Percentiles rank a stretch among this genome's conserved stretches.
Conservation (phyloP, 2,329 filamentous ascomycete species). For the Bipolaris bicolor region DNA sequence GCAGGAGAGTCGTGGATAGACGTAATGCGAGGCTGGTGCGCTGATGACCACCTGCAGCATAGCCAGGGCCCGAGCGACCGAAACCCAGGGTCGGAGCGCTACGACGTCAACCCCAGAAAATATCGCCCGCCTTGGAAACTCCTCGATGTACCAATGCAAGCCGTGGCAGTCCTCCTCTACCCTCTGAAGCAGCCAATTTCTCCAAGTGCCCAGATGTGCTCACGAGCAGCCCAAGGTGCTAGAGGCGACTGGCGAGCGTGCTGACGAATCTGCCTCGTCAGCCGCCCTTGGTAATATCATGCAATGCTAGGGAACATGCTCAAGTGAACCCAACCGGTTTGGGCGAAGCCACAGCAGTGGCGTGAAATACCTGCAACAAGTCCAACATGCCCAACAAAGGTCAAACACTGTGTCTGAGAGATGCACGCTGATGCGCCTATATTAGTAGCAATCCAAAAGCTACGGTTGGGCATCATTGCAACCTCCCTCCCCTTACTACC, state of each 20-base stretch:
- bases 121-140: neutral
- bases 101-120: conserved; percentile 14
- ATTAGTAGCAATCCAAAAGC: neutral
- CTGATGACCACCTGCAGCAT: conserved; percentile 14
- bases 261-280: conserved; percentile 15
- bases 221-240: neutral
- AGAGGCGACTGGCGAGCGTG: neutral
- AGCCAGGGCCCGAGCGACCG: conserved; percentile 16
- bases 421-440: neutral
- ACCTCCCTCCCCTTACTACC: neutral
- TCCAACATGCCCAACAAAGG: neutral
- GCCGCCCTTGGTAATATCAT: conserved; percentile 9
- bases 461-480: conserved; percentile 4
- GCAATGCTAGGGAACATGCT: conserved; percentile 5
- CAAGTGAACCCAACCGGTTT: neutral
- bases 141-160: neutral
- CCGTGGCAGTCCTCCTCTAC: neutral
- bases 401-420: neutral
- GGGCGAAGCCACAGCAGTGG: neutral
- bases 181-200: neutral
- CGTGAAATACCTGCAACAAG: neutral
- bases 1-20: conserved; percentile 17
- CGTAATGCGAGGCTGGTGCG: conserved; percentile 19
- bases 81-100: conserved; percentile 17
- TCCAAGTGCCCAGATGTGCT: neutral